Conservation (phyloP, 1,284 basidiomycete genomes). For the Heliocybe sulcata region DNA sequence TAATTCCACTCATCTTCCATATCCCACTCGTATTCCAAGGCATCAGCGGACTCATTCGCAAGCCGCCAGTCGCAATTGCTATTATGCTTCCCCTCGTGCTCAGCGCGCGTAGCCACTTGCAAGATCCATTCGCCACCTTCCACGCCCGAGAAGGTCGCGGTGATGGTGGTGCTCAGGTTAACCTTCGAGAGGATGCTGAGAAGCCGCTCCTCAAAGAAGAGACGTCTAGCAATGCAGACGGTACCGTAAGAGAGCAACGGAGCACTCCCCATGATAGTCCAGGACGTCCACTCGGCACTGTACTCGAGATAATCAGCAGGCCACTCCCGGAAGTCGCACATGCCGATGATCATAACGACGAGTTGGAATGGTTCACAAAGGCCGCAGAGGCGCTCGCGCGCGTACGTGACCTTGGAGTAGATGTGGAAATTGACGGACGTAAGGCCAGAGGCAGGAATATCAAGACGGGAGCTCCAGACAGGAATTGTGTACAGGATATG, state of each 20-base stretch:
- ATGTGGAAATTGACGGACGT: constrained; percentile 22
- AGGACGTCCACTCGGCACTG: constrained; percentile 17
- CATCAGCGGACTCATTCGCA: constrained; percentile 10
- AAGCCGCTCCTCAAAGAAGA: constrained; percentile 23
- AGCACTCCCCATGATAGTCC: too few relatives aligned
- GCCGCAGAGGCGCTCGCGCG: constrained; percentile 15
- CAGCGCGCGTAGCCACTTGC: constrained; percentile 19
- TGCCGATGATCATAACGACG: constrained; percentile 22
- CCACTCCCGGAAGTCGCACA: constrained; percentile 16
- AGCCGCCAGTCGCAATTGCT: constrained; percentile 18
- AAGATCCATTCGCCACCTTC: constrained; percentile 19
- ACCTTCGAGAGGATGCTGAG: constrained; percentile 18
- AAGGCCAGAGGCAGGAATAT: constrained; percentile 16
- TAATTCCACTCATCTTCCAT: constrained; percentile 22
- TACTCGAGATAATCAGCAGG: constrained; percentile 15
- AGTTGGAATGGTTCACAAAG: constrained; percentile 14
- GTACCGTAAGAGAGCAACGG: constrained; percentile 16
- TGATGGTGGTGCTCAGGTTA: constrained; percentile 24
- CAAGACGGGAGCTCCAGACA: constrained; percentile 15
- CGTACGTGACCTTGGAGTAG: constrained; percentile 15
- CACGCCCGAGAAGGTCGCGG: constrained; percentile 19
- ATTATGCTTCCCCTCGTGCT: constrained; percentile 16
- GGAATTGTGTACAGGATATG: constrained; percentile 25
- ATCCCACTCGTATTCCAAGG: constrained; percentile 19
- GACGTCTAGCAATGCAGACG: constrained; percentile 17